Percentiles rank a stretch among this genome's conserved stretches.
phyloP scores from a whole-genome alignment of 768 basidiomycete species.

The Phylloporus sp. region DNA sequence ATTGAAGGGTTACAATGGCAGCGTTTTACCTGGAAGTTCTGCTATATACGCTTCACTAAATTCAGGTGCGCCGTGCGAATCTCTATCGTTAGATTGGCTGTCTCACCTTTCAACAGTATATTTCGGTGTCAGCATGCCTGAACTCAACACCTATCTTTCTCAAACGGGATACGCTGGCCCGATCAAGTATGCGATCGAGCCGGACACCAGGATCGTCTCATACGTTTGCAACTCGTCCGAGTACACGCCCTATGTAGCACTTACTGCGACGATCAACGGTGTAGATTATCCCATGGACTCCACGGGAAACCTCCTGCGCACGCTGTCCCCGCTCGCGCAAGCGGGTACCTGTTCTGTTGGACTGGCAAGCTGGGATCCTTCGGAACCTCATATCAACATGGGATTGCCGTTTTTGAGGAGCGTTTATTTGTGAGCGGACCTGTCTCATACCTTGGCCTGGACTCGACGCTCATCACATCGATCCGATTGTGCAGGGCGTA shows the following conservation, averaged over 20 bases:
- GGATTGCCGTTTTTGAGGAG: slow-evolving; percentile 17
- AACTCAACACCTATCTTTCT: slow-evolving; percentile 3
- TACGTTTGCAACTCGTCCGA: slow-evolving; percentile 19
- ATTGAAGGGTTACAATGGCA: slow-evolving; percentile 20
- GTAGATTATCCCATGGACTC: slow-evolving; percentile 26
- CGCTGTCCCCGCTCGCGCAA: neutral
- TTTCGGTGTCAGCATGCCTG: slow-evolving; percentile 3
- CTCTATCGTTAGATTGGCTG: neutral
- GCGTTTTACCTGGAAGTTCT: slow-evolving; percentile 8
- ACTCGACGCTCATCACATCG: neutral
- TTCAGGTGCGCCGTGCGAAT: slow-evolving; percentile 5
- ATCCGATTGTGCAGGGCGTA: slow-evolving; percentile 18
- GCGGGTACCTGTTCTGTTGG: slow-evolving; percentile 15
- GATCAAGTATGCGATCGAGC: slow-evolving; percentile 8
- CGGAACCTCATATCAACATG: slow-evolving; percentile 1
- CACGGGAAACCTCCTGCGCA: slow-evolving; percentile 13
- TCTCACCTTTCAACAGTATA: slow-evolving; percentile 2
- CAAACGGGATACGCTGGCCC: slow-evolving; percentile 12
- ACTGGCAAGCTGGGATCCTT: neutral
- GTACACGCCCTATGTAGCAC: slow-evolving; percentile 13
- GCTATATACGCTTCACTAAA: slow-evolving; percentile 5
- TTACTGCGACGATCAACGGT: slow-evolving; percentile 23
- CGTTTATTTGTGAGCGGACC: slow-evolving; percentile 13
- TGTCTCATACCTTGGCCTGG: neutral
- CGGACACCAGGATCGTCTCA: neutral